A percentile compares a stretch with the other conserved stretches of the same genome.
Conservation (phyloP, 495 filamentous ascomycete genomes). For the Hyphodiscus hymeniophilus region DNA sequence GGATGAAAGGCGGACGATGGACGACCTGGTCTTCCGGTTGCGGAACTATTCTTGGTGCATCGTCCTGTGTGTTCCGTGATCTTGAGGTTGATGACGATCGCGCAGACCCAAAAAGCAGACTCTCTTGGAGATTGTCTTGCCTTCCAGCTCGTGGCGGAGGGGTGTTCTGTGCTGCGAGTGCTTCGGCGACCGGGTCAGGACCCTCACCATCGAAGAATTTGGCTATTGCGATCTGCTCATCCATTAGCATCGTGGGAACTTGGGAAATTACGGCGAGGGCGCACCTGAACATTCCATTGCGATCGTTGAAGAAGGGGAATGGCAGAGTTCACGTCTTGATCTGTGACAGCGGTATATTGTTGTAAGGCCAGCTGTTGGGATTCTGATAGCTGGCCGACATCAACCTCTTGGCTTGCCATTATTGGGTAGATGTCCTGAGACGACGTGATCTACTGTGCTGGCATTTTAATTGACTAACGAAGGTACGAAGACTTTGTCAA, state of each 20-base stretch:
- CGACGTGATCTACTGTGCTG: neutral
- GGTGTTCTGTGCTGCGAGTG: constrained; percentile 47
- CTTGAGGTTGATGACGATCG: constrained; percentile 24
- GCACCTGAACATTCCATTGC: constrained; percentile 92
- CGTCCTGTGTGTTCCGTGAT: constrained; percentile 36
- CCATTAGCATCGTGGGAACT: constrained; percentile 12
- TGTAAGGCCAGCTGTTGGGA: constrained; percentile 74
- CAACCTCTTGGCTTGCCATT: constrained; percentile 32
- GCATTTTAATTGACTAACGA: neutral
- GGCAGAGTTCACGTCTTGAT: constrained; percentile 69
- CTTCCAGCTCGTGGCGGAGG: constrained; percentile 48
- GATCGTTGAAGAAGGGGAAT: constrained; percentile 74
- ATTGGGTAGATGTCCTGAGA: neutral
- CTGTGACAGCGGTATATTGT: constrained; percentile 81
- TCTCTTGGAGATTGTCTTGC: constrained; percentile 65
- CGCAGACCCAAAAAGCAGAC: constrained; percentile 25
- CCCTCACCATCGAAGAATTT: constrained; percentile 97
- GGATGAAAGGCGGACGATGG: constrained; percentile 61
- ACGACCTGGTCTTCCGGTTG: constrained; percentile 55
- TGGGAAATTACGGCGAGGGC: constrained; percentile 16
- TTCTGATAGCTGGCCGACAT: constrained; percentile 62
- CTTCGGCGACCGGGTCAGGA: constrained; percentile 61
- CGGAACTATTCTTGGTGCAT: constrained; percentile 75
- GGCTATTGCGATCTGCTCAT: constrained; percentile 74
- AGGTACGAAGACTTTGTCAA: neutral